A percentile compares a stretch with the other conserved stretches of the same genome.
Evolutionary conservation across 1,284 basidiomycete species (phyloP).

Genomic region (Crepidotus sp.): DNA sequence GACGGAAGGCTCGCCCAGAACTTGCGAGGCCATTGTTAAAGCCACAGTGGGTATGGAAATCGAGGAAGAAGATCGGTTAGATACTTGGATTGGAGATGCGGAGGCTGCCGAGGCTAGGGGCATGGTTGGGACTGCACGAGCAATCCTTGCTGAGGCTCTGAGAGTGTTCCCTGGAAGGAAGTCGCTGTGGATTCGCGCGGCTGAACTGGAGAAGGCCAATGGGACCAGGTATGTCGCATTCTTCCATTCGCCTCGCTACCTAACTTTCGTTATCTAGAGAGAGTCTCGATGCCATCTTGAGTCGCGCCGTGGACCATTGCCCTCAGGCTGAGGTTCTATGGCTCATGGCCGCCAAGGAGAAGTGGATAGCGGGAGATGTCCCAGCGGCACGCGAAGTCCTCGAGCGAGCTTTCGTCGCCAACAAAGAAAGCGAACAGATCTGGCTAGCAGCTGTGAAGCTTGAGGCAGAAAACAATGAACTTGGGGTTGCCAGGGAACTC

Average conservation of each 20-base stretch:
- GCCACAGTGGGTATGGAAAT: conserved; percentile 92
- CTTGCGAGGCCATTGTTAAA: conserved; percentile 92
- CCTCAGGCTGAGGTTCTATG: conserved; percentile 94
- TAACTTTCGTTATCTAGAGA: conserved; percentile 37
- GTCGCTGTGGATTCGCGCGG: conserved; percentile 82
- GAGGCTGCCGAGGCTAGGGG: conserved; percentile 72
- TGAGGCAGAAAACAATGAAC: conserved; percentile 89
- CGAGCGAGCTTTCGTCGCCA: conserved; percentile 86
- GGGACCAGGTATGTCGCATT: conserved; percentile 54
- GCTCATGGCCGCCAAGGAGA: conserved; percentile 96
- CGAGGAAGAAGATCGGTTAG: conserved; percentile 87
- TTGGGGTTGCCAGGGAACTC: conserved; percentile 77
- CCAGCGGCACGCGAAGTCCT: conserved; percentile 81
- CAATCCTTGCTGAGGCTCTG: conserved; percentile 84
- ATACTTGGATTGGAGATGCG: conserved; percentile 90
- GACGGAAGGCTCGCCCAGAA: conserved; percentile 74
- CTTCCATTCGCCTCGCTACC: conserved; percentile 4
- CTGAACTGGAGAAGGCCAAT: conserved; percentile 85
- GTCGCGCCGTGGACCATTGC: conserved; percentile 79
- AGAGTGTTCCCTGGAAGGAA: conserved; percentile 84
- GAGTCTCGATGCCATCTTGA: conserved; percentile 76
- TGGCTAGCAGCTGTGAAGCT: conserved; percentile 97
- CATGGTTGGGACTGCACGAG: conserved; percentile 76
- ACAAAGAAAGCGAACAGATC: conserved; percentile 94
- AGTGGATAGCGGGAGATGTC: conserved; percentile 85